Base-by-base conservation (phyloP, 371 early-diverging fungal genomes). In the Circinella minor region DNA sequence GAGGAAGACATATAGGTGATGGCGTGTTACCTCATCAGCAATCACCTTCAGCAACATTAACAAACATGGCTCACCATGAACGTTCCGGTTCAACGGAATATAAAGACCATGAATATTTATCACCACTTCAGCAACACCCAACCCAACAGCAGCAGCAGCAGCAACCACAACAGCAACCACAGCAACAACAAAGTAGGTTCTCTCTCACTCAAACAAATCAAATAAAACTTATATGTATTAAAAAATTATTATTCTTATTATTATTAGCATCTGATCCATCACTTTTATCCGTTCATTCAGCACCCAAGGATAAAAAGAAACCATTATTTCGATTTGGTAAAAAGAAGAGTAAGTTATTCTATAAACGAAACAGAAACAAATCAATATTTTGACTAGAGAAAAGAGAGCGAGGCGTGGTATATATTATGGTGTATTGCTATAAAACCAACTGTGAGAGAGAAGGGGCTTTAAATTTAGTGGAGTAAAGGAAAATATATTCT, bases 261-360 rank as follows among this genome's bases (percentile, higher is more conserved):
- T 13, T n/a, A 15, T 27, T 57, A 68, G 63, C 61, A 18, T 37
- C 61, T 7, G 74, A 74, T 64, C 60, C 74, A 39, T 47, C 54
- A 36, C 54, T 65, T 18, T 64, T 74, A 55, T 71, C 69, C 63
- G 63, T 68, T 11, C 54, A 77, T 34, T 47, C 68, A 55, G 66
- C 73, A 20, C 57, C 59, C 8, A 79, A 77, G 68, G 77, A 76
- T 15, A 81, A 77, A 57, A 81, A 78, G 55, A 54, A 55, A 77
- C 39, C 69, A 64, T 63, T 76, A 46, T 74, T 81, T 70, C 61
- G 81, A 36, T 81, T 79, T 70, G 76, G 76, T 38, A 69, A 73
- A 69, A 82, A 77, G 65, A 82, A 82, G 61, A 79, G 80, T 78
- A 75, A 74, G 67, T 54, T 18, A 36, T 4, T 38, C 17, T 43